Conservation (phyloP, 78 protist species). For the Neovahlkampfia damariscottae region DNA sequence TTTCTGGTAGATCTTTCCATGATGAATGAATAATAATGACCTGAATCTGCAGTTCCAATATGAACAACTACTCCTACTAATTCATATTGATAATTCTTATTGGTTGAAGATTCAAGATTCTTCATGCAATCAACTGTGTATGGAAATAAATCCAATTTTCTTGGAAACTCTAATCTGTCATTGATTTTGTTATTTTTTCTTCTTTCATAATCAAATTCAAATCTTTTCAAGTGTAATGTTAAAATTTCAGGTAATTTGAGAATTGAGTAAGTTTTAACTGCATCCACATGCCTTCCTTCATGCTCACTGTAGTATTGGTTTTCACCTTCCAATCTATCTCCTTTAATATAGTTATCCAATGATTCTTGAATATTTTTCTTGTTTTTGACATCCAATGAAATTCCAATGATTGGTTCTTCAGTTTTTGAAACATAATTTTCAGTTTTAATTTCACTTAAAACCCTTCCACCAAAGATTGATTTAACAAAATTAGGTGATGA, state of each 20-base stretch:
- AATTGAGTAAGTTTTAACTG: conserved; percentile 24
- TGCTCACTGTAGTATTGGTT: conserved; percentile 71
- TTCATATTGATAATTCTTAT: conserved; percentile 39
- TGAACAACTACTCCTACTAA: conserved; percentile 74
- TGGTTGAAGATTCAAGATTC: no score
- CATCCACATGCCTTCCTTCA: conserved; percentile 49
- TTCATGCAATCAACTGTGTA: conserved; percentile 34
- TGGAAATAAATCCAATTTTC: conserved; percentile 27
- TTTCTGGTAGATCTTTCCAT: conserved; percentile 34
- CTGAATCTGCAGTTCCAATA: conserved; percentile 77
- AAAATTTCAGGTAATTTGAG: conserved; percentile 81
- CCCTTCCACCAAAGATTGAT: conserved; percentile 1
- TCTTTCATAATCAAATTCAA: conserved; percentile 73
- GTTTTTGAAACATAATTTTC: background rate
- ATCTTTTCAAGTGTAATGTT: conserved; percentile 90
- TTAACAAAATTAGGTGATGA: background rate
- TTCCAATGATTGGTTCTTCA: conserved; percentile 40
- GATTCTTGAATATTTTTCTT: conserved; percentile 45
- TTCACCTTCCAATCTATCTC: conserved; percentile 79
- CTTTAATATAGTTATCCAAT: conserved; percentile 61
- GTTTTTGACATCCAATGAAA: conserved; percentile 60
- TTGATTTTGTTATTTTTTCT: conserved; percentile 76
- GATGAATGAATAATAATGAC: conserved; percentile 74
- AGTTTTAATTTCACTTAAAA: conserved; percentile 1
- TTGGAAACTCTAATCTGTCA: conserved; percentile 37